A percentile compares a stretch with the other conserved stretches of the same genome.
These are phyloP conservation scores for Ceratopteris richardii DNA, from an alignment of 75 land plant species.

Conservation along the genomic window DNA sequence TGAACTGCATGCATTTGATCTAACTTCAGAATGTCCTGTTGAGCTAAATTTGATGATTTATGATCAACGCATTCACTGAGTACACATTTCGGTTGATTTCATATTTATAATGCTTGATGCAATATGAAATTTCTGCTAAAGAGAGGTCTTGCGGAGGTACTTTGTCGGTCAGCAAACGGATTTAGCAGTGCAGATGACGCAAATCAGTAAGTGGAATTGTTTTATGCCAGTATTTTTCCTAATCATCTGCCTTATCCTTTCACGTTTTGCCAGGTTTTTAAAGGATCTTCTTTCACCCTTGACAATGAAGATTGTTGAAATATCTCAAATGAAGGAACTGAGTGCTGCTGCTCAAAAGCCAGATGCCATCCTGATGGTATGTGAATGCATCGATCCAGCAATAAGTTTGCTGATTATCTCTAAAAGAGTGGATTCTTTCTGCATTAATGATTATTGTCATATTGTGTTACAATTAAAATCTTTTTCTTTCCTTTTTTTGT, in stretches of 20 bases:
- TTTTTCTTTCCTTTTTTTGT: not conserved
- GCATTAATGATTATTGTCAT: too few species aligned
- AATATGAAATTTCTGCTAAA: too few species aligned
- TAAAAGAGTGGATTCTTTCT: too few species aligned
- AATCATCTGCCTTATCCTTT: not conserved
- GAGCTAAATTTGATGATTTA: too few species aligned
- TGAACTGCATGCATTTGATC: not conserved
- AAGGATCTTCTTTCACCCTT: constrained; percentile 59
- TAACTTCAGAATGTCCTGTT: constrained; percentile 4
- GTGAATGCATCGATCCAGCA: not conserved
- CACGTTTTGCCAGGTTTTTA: constrained; percentile 47
- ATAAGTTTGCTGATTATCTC: too few species aligned
- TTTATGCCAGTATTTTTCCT: constrained; percentile 6
- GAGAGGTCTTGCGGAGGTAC: constrained; percentile 86
- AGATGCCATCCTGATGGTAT: constrained; percentile 59
- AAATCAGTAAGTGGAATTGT: constrained; percentile 55
- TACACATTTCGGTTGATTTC: too few species aligned
- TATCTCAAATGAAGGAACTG: constrained; percentile 56
- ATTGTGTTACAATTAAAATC: not conserved
- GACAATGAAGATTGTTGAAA: constrained; percentile 39
- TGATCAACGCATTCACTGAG: too few species aligned
- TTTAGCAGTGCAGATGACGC: constrained; percentile 51
- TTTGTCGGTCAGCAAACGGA: constrained; percentile 70
- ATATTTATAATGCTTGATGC: too few species aligned
- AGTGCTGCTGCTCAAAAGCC: constrained; percentile 64